Percentiles rank a stretch among this genome's conserved stretches.
These are phyloP conservation scores for Skeletonema marinoi DNA, from an alignment of 108 stramenopile genomes.

Conservation along the genomic window DNA sequence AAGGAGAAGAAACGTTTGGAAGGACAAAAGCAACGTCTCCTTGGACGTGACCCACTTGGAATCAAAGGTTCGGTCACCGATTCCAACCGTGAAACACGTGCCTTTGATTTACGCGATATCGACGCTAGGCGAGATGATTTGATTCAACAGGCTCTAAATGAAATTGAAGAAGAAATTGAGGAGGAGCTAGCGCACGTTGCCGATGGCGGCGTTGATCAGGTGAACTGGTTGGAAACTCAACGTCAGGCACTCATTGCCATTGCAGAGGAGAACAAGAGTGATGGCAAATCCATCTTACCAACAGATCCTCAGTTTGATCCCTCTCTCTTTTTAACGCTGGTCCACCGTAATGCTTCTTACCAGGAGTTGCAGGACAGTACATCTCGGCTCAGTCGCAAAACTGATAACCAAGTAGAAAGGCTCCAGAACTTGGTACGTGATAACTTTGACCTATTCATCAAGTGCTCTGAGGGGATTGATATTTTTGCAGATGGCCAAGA, in stretches of 20 bases:
- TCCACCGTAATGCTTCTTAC: conserved; percentile 77
- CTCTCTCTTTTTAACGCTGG: conserved; percentile 85
- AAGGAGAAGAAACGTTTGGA: conserved; percentile 69
- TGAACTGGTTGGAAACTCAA: conserved; percentile 63
- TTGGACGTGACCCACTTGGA: conserved; percentile 78
- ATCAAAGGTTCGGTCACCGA: conserved; percentile 15
- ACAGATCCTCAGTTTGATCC: conserved; percentile 84
- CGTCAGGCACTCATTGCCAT: conserved; percentile 72
- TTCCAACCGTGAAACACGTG: conserved; percentile 18
- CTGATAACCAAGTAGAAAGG: conserved; percentile 80
- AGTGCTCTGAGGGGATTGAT: conserved; percentile 91
- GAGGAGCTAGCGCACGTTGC: conserved; percentile 54
- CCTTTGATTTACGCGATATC: conserved; percentile 69
- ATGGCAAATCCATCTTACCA: conserved; percentile 62
- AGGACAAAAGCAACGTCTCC: conserved; percentile 67
- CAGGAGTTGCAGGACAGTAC: conserved; percentile 71
- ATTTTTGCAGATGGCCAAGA: conserved; percentile 53
- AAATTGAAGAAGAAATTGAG: conserved; percentile 54
- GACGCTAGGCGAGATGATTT: conserved; percentile 56
- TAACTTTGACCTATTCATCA: conserved; percentile 86
- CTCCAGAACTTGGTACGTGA: conserved; percentile 87
- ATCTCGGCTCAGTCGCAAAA: conserved; percentile 80
- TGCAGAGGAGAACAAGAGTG: conserved; percentile 46
- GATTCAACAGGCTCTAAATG: conserved; percentile 64
- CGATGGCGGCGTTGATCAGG: conserved; percentile 54